Evolutionary conservation across 768 basidiomycete genomes (phyloP).

Genomic region (Rhizopogon roseolus): DNA sequence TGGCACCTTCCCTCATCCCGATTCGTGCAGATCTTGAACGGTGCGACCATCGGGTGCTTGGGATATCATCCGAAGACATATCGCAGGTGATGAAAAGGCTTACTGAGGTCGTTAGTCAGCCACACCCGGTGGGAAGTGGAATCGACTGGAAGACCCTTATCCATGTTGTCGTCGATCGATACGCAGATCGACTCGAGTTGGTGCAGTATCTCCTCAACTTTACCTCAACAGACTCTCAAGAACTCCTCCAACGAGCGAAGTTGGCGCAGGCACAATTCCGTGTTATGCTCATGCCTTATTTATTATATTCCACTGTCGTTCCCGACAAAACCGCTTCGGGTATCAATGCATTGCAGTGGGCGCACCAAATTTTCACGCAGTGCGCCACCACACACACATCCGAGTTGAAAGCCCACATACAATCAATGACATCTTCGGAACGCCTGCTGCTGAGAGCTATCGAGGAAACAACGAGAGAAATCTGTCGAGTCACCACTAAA

Average conservation of each 20-base stretch:
- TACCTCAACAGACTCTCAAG: constrained; percentile 6
- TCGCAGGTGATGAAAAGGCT: constrained; percentile 4
- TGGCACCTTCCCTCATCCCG: constrained; percentile 15
- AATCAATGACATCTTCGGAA: too few relatives aligned
- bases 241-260: constrained; percentile 2
- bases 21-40: constrained; percentile 12
- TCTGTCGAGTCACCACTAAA: too few relatives aligned
- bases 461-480: too few relatives aligned
- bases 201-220: constrained; percentile 13
- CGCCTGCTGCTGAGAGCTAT: not conserved
- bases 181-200: constrained; percentile 36
- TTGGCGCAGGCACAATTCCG: constrained; percentile 14
- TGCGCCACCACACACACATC: too few relatives aligned
- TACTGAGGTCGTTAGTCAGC: not conserved
- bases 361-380: too few relatives aligned
- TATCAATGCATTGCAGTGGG: constrained; percentile 5
- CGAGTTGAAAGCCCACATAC: too few relatives aligned
- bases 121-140: constrained; percentile 17
- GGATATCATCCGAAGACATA: constrained; percentile 10
- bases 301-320: not conserved
- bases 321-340: not conserved
- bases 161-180: constrained; percentile 35
- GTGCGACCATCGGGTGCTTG: constrained; percentile 13
- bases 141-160: constrained; percentile 40
- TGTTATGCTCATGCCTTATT: constrained; percentile 10